phyloP scores from a whole-genome alignment of 140 eudicot genomes.

The Cichorium intybus region DNA sequence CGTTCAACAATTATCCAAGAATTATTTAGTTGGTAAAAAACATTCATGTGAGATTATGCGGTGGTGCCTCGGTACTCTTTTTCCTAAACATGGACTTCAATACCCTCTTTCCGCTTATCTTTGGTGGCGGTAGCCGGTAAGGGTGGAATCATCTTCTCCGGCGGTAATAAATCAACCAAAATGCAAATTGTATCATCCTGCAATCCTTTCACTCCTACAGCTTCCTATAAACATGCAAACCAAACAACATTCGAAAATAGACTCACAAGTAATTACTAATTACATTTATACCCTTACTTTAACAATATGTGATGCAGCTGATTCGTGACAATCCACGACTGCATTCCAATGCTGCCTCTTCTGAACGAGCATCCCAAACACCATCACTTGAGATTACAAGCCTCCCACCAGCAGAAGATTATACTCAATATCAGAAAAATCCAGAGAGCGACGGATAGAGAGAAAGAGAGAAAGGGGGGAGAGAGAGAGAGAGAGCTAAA shows the following conservation, averaged over 20 bases:
- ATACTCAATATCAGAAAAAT: no score
- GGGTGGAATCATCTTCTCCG: slow-evolving; percentile 58
- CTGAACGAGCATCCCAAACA: slow-evolving; percentile 91
- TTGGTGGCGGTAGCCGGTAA: slow-evolving; percentile 68
- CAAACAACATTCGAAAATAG: not conserved
- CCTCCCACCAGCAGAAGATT: slow-evolving; percentile 86
- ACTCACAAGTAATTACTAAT: not conserved
- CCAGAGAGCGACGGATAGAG: no score
- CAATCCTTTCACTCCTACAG: slow-evolving; percentile 78
- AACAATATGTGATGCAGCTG: slow-evolving; percentile 86
- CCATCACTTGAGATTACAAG: slow-evolving; percentile 92
- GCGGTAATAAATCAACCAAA: slow-evolving; percentile 73
- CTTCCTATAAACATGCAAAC: slow-evolving; percentile 61
- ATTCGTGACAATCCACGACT: slow-evolving; percentile 86
- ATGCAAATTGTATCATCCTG: slow-evolving; percentile 98
- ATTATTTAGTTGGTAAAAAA: no score
- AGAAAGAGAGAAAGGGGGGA: no score
- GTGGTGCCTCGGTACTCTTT: slow-evolving; percentile 64
- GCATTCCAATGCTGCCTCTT: slow-evolving; percentile 77
- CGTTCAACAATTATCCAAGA: no score
- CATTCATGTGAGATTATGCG: no score
- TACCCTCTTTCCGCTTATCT: slow-evolving; percentile 69
- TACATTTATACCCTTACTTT: slow-evolving; percentile 47
- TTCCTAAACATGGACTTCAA: slow-evolving; percentile 79
- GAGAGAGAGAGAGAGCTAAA: no score